A percentile compares a stretch with the other conserved stretches of the same genome.
These are phyloP conservation scores for Tubosaeta sp. DNA, from an alignment of 768 basidiomycete genomes.

Conservation along the genomic window DNA sequence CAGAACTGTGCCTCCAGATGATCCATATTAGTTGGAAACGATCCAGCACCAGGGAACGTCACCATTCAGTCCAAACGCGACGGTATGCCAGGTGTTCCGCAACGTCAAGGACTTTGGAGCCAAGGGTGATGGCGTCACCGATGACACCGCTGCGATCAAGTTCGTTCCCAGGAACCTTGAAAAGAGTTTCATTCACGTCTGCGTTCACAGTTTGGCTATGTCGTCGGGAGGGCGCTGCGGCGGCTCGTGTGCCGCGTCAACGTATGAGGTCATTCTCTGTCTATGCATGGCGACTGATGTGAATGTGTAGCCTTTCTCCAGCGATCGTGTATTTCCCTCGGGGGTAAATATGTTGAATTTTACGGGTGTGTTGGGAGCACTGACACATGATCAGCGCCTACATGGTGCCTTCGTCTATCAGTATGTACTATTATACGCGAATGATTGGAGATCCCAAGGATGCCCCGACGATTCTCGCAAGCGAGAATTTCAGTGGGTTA, in stretches of 20 bases:
- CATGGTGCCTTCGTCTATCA: conserved; percentile 58
- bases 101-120: conserved; percentile 67
- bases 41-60: conserved; percentile 72
- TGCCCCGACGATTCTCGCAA: conserved; percentile 66
- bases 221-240: conserved; percentile 60
- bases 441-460: conserved; percentile 70
- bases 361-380: background rate
- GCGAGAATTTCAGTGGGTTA: conserved; percentile 57
- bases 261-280: conserved; percentile 25
- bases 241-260: conserved; percentile 46
- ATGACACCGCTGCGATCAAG: conserved; percentile 78
- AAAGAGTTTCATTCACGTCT: conserved; percentile 4
- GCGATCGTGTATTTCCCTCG: conserved; percentile 72
- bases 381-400: conserved; percentile 48
- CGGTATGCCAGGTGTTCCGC: conserved; percentile 63
- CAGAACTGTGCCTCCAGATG: conserved; percentile 40
- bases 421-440: conserved; percentile 73
- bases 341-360: conserved; percentile 39
- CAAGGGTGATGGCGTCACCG: conserved; percentile 59
- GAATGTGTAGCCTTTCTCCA: conserved; percentile 39
- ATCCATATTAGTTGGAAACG: conserved; percentile 64
- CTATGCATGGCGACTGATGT: background rate
- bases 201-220: conserved; percentile 52
- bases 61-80: conserved; percentile 53
- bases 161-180: conserved; percentile 16